Base-by-base conservation (phyloP, 805 yeast species). In the Yamadazyma philogaea region DNA sequence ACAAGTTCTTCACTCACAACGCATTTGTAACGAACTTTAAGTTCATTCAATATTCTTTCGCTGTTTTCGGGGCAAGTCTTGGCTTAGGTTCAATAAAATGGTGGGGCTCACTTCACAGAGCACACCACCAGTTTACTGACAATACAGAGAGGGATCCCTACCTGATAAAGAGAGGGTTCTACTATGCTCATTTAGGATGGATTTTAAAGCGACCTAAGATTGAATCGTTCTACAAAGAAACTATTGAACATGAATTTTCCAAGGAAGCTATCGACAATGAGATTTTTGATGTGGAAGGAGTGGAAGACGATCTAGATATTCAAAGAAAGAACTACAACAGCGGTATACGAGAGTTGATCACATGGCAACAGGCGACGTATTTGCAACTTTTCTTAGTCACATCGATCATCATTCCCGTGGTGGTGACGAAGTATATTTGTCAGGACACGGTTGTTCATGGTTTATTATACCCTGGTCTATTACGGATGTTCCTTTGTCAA, bases 121-220 rank as follows among this genome's bases (percentile, higher is more conserved):
- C 93, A 3, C 97, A 90, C 66, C 97, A 90, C 63, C 78, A 91
- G 45, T 86, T 77, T 61, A 82, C 93, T 33, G 74, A 69, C 46
- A 96, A 90, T 57, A 84, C 95, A 0, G 95, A 87, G 46, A 75
- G 77, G 54, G 98, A 90, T 61, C 97, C 98, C 1, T 88, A 87
- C 63, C 81, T 81, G 55, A 82, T 85, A 30, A 78, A 90, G 56
- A 75, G 85, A 45, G 96, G 97, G 0, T 74, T 88, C 53, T 64
- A 77, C 54, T 89, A 80, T 77, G 80, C 91, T 26, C 96, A 89
- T 64, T 70, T 88, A 65, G 97, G 96, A 3, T 90, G 96, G 95
- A 75, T 86, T 66, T 57, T 88, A 26, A 69, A 83, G 45, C 75
- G 74, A 51, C 89, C 87, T 50, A 68, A 67, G 40, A 53, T 55